Conservation (phyloP, 768 basidiomycete genomes). For the Astraeus odoratus region DNA sequence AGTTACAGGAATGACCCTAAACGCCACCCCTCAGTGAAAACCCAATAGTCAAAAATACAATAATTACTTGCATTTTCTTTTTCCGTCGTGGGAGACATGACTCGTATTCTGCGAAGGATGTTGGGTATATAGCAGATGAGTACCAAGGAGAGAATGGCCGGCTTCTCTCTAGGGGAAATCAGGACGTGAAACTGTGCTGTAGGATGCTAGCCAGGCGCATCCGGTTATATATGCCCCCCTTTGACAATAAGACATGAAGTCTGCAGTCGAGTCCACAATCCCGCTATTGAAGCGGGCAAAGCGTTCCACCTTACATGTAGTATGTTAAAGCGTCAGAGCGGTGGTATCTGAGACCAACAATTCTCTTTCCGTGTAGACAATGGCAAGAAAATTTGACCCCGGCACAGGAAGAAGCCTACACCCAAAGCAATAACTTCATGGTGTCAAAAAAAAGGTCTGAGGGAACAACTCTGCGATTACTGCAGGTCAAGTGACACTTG, state of each 20-base stretch:
- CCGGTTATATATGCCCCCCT: conserved; percentile 11
- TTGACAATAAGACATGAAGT: too few species aligned
- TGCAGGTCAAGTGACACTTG: too few species aligned
- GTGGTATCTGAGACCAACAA: too few species aligned
- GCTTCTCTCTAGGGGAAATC: conserved; percentile 8
- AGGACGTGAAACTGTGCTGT: too few species aligned
- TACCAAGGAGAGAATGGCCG: conserved; percentile 12
- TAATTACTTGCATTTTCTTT: conserved; percentile 7
- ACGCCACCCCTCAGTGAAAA: background rate
- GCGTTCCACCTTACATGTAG: background rate
- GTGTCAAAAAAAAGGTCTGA: too few species aligned
- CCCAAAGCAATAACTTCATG: too few species aligned
- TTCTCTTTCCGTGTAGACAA: too few species aligned
- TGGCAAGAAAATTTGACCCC: too few species aligned
- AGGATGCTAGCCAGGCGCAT: too few species aligned
- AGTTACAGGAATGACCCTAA: conserved; percentile 13
- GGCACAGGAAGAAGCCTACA: too few species aligned
- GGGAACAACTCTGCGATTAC: too few species aligned
- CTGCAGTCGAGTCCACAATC: too few species aligned
- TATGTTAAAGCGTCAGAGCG: conserved; percentile 2
- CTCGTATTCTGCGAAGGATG: background rate
- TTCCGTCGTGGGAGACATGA: conserved; percentile 1
- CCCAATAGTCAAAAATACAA: background rate
- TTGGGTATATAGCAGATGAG: background rate
- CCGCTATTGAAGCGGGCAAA: background rate